Percentiles rank a stretch among this genome's conserved stretches.
These are phyloP conservation scores for Tolypocladium guangdongense DNA, from an alignment of 2,329 filamentous ascomycete species.

Conservation along the genomic window DNA sequence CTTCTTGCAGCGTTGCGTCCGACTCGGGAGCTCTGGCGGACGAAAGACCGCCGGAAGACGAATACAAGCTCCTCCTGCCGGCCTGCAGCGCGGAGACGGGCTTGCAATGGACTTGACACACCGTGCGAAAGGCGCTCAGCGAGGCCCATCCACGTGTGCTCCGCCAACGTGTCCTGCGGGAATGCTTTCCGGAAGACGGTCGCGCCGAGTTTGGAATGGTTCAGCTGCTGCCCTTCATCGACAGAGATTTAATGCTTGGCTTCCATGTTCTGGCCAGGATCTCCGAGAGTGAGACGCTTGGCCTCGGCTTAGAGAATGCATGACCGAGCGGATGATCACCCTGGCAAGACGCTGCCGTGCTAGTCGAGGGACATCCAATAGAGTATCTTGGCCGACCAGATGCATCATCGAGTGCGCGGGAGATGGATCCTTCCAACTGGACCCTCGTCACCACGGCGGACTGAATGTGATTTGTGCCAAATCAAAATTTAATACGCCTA, in stretches of 20 bases:
- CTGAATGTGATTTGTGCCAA: too few species aligned
- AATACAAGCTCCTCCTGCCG: neutral
- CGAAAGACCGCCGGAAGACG: neutral
- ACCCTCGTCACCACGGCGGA: too few species aligned
- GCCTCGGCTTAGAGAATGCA: neutral
- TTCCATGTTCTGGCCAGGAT: neutral
- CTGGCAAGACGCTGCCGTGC: neutral
- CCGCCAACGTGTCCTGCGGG: neutral
- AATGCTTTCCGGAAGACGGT: neutral
- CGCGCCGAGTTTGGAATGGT: neutral
- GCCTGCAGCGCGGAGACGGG: neutral
- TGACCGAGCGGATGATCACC: neutral
- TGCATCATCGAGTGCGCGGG: too few species aligned
- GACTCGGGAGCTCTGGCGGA: neutral
- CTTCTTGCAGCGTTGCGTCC: neutral
- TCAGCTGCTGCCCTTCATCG: neutral
- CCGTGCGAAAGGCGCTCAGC: neutral
- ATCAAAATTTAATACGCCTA: too few species aligned
- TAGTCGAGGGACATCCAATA: neutral
- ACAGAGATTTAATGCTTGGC: neutral
- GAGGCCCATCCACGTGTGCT: neutral
- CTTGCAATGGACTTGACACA: neutral
- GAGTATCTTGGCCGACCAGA: too few species aligned
- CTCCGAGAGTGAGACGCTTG: neutral
- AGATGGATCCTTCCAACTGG: too few species aligned